Evolutionary conservation across 139 green algal genomes (phyloP).

Genomic region (Picochlorum costavermella): DNA sequence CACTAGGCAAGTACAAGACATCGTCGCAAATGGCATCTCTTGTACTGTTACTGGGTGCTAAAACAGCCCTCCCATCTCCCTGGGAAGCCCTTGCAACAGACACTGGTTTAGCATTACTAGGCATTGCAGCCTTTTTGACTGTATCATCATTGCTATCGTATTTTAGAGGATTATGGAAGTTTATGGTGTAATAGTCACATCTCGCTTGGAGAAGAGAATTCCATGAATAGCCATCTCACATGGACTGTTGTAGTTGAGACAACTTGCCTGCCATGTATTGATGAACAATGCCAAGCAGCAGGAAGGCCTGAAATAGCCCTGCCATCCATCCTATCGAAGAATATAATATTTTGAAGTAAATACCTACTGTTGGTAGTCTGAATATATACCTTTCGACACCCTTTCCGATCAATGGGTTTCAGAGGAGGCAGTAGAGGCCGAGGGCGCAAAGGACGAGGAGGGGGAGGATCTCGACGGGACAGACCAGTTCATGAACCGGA

Average conservation of each 20-base stretch:
- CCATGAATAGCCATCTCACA: too few relatives aligned
- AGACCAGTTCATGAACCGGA: not conserved
- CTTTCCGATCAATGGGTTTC: too few relatives aligned
- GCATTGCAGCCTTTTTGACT: slow-evolving; percentile 58
- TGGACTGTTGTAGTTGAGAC: too few relatives aligned
- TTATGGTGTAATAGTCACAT: slow-evolving; percentile 12
- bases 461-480: not conserved
- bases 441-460: not conserved
- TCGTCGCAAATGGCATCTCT: slow-evolving; percentile 61
- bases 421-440: not conserved
- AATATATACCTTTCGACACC: too few relatives aligned
- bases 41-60: slow-evolving; percentile 39
- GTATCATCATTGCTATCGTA: slow-evolving; percentile 31
- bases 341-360: too few relatives aligned
- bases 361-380: too few relatives aligned
- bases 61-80: not conserved
- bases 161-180: slow-evolving; percentile 32
- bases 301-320: too few relatives aligned
- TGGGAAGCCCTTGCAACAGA: slow-evolving; percentile 13
- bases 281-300: too few relatives aligned
- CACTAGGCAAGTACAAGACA: slow-evolving; percentile 85
- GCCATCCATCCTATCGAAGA: too few relatives aligned
- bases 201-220: not conserved
- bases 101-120: slow-evolving; percentile 49
- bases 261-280: too few relatives aligned